A percentile compares a stretch with the other conserved stretches of the same genome.
phyloP scores from a whole-genome alignment of 1,284 basidiomycete genomes.

The Trametes polyzona region DNA sequence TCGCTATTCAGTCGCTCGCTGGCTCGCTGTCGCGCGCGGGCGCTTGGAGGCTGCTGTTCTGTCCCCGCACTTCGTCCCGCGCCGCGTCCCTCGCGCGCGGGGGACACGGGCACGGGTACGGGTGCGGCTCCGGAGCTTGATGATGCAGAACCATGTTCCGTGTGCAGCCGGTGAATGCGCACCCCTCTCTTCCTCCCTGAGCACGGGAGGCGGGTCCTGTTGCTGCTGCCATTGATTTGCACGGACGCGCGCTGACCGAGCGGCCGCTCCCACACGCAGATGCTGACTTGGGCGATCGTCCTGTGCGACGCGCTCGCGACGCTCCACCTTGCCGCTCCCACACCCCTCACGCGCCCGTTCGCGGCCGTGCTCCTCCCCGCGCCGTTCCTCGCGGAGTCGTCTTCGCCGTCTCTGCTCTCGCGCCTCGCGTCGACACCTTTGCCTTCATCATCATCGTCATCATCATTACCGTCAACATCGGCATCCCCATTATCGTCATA shows the following conservation, averaged over 20 bases:
- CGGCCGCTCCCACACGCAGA: conserved; percentile 16
- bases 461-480: neutral
- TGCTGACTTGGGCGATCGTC: conserved; percentile 33
- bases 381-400: conserved; percentile 1
- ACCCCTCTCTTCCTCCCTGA: too few species aligned
- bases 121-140: too few species aligned
- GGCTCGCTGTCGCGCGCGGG: too few species aligned
- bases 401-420: neutral
- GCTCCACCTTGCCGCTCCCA: conserved; percentile 25
- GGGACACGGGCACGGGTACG: neutral
- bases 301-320: conserved; percentile 32
- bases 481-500: neutral
- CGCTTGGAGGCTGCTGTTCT: neutral
- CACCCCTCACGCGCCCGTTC: conserved; percentile 16
- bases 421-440: neutral
- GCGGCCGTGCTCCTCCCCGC: conserved; percentile 19
- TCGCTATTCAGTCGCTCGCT: too few species aligned
- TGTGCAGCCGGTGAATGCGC: too few species aligned
- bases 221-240: too few species aligned
- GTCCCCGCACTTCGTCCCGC: neutral
- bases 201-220: too few species aligned
- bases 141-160: too few species aligned
- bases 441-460: neutral
- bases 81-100: neutral
- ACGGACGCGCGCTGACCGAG: neutral